Evolutionary conservation across 129 eudicot genomes (phyloP), one percentile per base, ranked within the genome.

Genomic region (Tagetes patula): DNA sequence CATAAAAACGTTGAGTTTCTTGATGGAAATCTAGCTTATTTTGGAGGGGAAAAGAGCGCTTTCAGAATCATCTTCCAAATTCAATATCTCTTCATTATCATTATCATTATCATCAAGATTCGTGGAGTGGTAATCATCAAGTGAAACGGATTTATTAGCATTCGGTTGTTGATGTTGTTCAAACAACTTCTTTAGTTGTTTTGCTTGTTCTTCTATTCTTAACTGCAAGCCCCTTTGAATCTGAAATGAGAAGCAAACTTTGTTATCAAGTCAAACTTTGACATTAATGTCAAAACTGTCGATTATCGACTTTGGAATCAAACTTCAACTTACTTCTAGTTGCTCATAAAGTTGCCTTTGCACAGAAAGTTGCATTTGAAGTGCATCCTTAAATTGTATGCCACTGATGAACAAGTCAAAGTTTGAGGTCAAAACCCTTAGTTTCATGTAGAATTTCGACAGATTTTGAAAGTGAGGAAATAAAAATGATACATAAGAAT

Each of bases 331-430:
- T 80, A 88, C 97, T 96, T 92, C 96, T 82, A 88, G 69, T 65
- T 89, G 97, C 63, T 88, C 97, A 53, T 84, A 92, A 74, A 92
- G 98, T 59, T 84, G 90, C 84, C 83, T 83, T 42, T 92, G 98
- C n/a, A 89, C 94, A 55, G 86, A 96, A 34, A 92, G 89, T 75
- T 92, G 96, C 78, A 87, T 65, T 71, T 92, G 96, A 1, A 92
- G 73, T 31, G 96, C 94, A 65, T 92, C 96, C 80, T 71, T 89
- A 55, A 85, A 84, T 67, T 89, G 89, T 75, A 84, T 54, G 8
- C 95, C 87, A 74, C 96, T 89, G 77, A 71, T 45, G 54, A 45
- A 36, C 8, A 67, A 60, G 20, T 11, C 58, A 47, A 10, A 8
- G 27, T 65, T 67, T 62, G 34, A 74, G 64, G 14, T 71, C 10